Evolutionary conservation across 208 protist genomes (phyloP), one percentile per base, ranked within the genome.

Genomic region (Trypanosoma avium): DNA sequence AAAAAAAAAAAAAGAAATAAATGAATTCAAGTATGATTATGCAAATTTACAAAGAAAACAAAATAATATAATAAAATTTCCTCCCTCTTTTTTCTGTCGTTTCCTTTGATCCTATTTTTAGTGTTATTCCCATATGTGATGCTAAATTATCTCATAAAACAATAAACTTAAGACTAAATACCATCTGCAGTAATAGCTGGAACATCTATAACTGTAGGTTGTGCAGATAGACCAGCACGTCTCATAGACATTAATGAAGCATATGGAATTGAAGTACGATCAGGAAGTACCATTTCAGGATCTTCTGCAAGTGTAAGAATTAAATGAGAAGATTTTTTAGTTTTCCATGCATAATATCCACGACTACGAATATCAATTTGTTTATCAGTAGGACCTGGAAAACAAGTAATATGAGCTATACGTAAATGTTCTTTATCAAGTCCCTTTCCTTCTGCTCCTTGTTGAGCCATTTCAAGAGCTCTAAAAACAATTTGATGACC

Each of bases 291-390:
- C 85, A 96, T 93, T 24, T 96, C 84, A 10, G 87, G 86, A 70
- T 96, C 90, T 64, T 96, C 90, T 10, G 86, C 79, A 9, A 96
- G 40, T 4, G 81, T 92, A n/a, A 96, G 48, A 1, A 94, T 58
- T 52, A 96, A 57, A 60, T 92, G 85, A 42, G 88, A 92, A 10
- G 87, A 94, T 59, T 86, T 85, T 64, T 96, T 96, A 45, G 87
- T 96, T 68, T 94, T 94, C 88, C 90, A 96, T 0, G 87, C 49
- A 71, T 94, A 94, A 71, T 94, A 94, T 36, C 90, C 90, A 15
- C 80, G 67, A 54, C 84, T 91, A 38, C 88, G 81, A 56, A 96
- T 92, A 54, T 96, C 90, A 27, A 96, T 84, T 54, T 96, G 90
- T 67, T 94, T 94, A 60, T 96, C 90, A 4, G 85, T 93, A n/a